Evolutionary conservation across 768 basidiomycete genomes (phyloP), one percentile per base, ranked within the genome.

Genomic region (Tricholoma saponaceum): DNA sequence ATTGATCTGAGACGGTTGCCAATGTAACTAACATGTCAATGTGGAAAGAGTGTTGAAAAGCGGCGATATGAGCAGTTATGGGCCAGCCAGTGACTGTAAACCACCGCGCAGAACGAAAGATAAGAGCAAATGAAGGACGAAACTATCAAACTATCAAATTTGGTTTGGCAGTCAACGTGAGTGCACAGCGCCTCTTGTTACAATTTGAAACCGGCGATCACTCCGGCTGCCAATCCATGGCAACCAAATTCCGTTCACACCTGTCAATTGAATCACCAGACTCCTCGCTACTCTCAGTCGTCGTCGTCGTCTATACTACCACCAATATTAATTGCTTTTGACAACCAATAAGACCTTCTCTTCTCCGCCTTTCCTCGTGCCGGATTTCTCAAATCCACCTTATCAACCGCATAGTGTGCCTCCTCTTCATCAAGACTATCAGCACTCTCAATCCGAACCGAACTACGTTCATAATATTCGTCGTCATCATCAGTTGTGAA

Each of bases 281-380:
- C 28, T 8, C 28, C 30, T 32, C 28, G 4, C 28, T 28, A 28
- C 4, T 28, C 8, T 10, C 12, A 32, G 12, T 28, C 22, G 8
- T 35, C 16, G 16, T 64, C 67, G 55, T 65, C 66, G 25, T 70
- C 64, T 54, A 69, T 60, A 44, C 68, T 66, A 60, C 67, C 61
- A 53, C 66, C 67, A 67, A 64, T 68, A 32, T 74, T 74, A 63
- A 69, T 67, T 5, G 72, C 77, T 58, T 86, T 88, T 20, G 83
- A 80, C 44, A 85, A 62, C 86, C 85, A 85, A 66, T 79, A 86
- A 4, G 76, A 77, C 56, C 83, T 75, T 30, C 73, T 78, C 57
- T 66, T 73, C 22, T 75, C 72, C 44, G 63, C 60, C 66, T 71
- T 50, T 67, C 73, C 9, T 5, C 18, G 6, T 9, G 9, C 5